Base-by-base conservation (phyloP, 495 filamentous ascomycete genomes). In the Penicillium cosmopolitanum region DNA sequence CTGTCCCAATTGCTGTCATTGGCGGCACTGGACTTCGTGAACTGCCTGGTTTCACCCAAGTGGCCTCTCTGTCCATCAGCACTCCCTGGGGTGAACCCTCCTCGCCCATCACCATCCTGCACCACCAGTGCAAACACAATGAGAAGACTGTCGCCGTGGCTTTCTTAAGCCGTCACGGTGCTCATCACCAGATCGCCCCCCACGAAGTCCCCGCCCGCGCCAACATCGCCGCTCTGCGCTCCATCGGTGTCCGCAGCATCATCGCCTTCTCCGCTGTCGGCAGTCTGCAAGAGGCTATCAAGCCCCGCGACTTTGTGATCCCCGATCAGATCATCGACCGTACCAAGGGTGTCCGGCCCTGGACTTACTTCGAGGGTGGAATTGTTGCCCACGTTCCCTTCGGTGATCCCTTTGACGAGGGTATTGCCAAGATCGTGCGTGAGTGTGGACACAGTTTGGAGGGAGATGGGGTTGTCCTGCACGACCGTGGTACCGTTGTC, bases 281-380 rank as follows among this genome's bases (percentile, higher is more conserved):
- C 61, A 93, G 89, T 70, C 80, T 99, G 67, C 89, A 87, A 67
- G 94, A 96, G 76, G 84, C 90, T 64, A 93, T 99, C 73, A 87
- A 87, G 75, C 95, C 95, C 50, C 87, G 93, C 67, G 96, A 99
- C 77, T 99, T 99, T 72, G 89, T 97, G 36, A 82, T 99, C 13
- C 93, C 92, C 15, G 92, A 96, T 74, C 95, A 97, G 80, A 85
- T 98, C 72, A 96, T 98, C 74, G 95, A 99, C 76, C 92, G 95
- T 61, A 99, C 95, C 63, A 97, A 96, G 82, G 95, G 95, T 25
- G 80, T 93, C 55, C 83, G 91, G 5, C 92, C 95, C 4, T 96
- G 91, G 72, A 98, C 95, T 6, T 99, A 94, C 79, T 99, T 98
- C 73, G 95, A 96, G 76, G 86, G 84, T 51, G 95, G 95, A 25